Evolutionary conservation across 2,329 filamentous ascomycete genomes (phyloP), one percentile per base, ranked within the genome.

Genomic region (Aureobasidium musti): DNA sequence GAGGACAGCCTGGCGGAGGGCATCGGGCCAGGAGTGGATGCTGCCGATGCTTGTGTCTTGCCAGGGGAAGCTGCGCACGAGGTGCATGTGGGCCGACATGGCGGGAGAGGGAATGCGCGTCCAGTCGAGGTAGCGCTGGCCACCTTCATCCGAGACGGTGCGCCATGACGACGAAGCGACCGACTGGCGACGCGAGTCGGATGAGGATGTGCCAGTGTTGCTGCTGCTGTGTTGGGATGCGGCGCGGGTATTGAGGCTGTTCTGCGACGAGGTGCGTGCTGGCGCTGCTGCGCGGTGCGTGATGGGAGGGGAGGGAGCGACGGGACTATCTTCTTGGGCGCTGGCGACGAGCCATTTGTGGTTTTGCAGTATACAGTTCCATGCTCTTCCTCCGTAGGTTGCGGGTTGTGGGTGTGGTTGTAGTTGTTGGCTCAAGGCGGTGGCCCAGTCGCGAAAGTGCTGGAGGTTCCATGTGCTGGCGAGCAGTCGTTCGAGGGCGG

Each of bases 31-130:
- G 7, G 61, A 56, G 1, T 69, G 45, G 66, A 77, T 75, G 2
- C 69, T 68, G 1, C 75, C 75, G 6, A 77, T 28, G 8, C 59
- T 33, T 1, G 73, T 75, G 13, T 70, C 63, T 5, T 69, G 63
- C 74, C 74, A 77, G 67, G 74, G 70, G 54, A 72, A 70, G 39
- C 66, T 69, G 28, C 70, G 69, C 11, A 76, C 61, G 37, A 72
- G 71, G n/a, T 66, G 53, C 35, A 66, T 61, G 26, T 66, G 64
- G 7, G 64, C 23, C 14, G 64, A 53, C 33, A 66, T 56, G 26
- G 41, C 35, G 26, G 64, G 26, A 26, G 26, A 47, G 7, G 53
- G 54, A 2, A 23, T 7, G 23, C 50, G 53, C 1, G 56, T 60
- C 64, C 64, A 66, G 33, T 66, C 64, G 45, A 66, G 45, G 33